phyloP scores from a whole-genome alignment of 306 rosid species.

The Prunus kanzakura region DNA sequence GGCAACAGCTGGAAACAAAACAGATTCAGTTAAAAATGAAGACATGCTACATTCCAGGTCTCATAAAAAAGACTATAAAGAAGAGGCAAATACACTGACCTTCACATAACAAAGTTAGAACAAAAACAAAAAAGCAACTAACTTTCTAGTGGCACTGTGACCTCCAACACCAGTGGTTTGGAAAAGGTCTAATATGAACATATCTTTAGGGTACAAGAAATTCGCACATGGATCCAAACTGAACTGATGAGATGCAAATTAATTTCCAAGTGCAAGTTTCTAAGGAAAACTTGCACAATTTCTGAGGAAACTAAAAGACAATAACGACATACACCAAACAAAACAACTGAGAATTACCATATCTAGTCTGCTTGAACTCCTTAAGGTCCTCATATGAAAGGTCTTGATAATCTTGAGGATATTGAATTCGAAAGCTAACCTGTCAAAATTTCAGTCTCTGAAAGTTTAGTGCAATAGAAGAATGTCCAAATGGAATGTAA shows the following conservation, averaged over 20 bases:
- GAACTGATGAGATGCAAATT: neutral
- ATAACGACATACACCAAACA: neutral
- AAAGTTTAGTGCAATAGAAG: conserved; percentile 11
- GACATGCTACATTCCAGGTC: conserved; percentile 18
- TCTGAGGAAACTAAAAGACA: neutral
- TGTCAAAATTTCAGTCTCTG: conserved; percentile 36
- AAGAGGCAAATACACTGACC: neutral
- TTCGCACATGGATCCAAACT: neutral
- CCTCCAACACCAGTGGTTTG: neutral
- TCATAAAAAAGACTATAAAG: conserved; percentile 14
- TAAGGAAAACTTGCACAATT: neutral
- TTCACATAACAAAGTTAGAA: neutral
- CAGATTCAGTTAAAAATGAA: conserved; percentile 27
- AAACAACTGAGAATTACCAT: conserved; percentile 61
- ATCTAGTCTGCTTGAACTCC: conserved; percentile 97
- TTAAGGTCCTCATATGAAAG: conserved; percentile 91
- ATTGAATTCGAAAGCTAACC: conserved; percentile 96
- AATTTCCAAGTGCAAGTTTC: neutral
- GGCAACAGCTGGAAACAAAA: conserved; percentile 80
- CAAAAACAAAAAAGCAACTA: neutral
- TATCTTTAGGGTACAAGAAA: neutral
- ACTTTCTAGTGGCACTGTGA: neutral
- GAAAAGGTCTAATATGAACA: neutral
- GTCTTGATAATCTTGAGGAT: conserved; percentile 91
- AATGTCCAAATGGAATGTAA: conserved; percentile 5